phyloP scores from a whole-genome alignment of 371 early-diverging fungal species.

The Fennellomyces sp. region DNA sequence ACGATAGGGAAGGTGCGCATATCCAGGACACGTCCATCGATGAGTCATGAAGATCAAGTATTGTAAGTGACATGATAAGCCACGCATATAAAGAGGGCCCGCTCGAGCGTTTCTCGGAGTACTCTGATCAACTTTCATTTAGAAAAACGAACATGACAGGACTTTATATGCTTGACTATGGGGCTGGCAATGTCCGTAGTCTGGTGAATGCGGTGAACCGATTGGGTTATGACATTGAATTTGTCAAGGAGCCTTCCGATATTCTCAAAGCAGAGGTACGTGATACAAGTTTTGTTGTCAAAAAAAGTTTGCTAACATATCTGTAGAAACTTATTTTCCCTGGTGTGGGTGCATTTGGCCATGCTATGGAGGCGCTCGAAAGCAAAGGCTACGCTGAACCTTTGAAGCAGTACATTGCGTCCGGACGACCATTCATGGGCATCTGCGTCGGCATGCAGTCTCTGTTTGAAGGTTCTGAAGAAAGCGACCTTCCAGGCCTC shows the following conservation, averaged over 20 bases:
- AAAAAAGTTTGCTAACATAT: not conserved
- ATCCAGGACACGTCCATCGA: too few species aligned
- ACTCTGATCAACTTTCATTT: too few species aligned
- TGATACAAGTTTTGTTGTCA: not conserved
- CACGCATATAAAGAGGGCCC: too few species aligned
- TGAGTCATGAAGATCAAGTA: too few species aligned
- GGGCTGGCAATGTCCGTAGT: slow-evolving; percentile 97
- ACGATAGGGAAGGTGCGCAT: too few species aligned
- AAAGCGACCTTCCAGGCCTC: slow-evolving; percentile 81
- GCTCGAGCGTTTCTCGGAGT: too few species aligned
- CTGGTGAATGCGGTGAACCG: slow-evolving; percentile 91
- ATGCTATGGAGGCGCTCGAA: slow-evolving; percentile 84
- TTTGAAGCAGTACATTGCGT: slow-evolving; percentile 79
- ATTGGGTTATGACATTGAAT: slow-evolving; percentile 85
- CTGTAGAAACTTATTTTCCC: slow-evolving; percentile 95
- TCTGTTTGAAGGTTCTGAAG: slow-evolving; percentile 92
- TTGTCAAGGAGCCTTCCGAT: slow-evolving; percentile 76
- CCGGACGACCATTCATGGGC: slow-evolving; percentile 92
- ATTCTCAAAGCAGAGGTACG: slow-evolving; percentile 88
- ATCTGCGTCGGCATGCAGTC: slow-evolving; percentile 98
- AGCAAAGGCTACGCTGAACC: slow-evolving; percentile 80
- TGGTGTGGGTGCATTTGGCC: slow-evolving; percentile 96
- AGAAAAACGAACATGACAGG: slow-evolving; percentile 53
- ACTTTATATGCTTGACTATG: slow-evolving; percentile 93
- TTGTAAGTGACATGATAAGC: too few species aligned